Evolutionary conservation across 768 basidiomycete species (phyloP), one percentile per base, ranked within the genome.

Genomic region (Lepiota venenata): DNA sequence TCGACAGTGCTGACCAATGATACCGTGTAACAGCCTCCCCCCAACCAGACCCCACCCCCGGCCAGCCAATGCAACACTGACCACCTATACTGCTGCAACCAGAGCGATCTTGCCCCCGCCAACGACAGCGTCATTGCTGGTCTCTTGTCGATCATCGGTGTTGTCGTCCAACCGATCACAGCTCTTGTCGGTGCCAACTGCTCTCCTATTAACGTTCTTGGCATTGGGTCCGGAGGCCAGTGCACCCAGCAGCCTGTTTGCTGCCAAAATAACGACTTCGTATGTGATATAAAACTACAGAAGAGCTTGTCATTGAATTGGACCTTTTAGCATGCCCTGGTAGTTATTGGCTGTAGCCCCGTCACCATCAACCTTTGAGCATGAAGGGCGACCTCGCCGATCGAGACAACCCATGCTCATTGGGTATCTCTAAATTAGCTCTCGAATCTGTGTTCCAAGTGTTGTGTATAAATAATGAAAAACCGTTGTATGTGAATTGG

Each of bases 41-140:
- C 32, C 6, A 11, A 11, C 32, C 32, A 7, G 10, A 32, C 32
- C 32, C 32, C 42, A 21, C 48, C 35, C 50, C 55, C 4, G 11
- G 55, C 40, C 12, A 35, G 46, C 32, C 46, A 47, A n/a, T 47
- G 22, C 46, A 32, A 35, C 32, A n/a, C 46, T 47, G 15, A 20
- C 10, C 16, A 21, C 35, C 15, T 22, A 8, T 48, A 39, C 36
- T 44, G 44, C 42, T 29, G 45, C 46, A 47, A 40, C 21, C 9
- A 21, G 20, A 55, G 36, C 21, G 3, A 35, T 9, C 14, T 37
- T 11, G 46, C 12, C 8, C 36, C 32, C n/a, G 14, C 47, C 53
- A 47, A n/a, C 32, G 9, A 25, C 10, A 18, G 4, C 20, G 0
- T 43, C 42, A 25, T 16, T n/a, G n/a, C 11, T 12, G 14, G 20